Evolutionary conservation across 805 yeast genomes (phyloP).

Genomic region (Vanderwaltozyma tropicalis): DNA sequence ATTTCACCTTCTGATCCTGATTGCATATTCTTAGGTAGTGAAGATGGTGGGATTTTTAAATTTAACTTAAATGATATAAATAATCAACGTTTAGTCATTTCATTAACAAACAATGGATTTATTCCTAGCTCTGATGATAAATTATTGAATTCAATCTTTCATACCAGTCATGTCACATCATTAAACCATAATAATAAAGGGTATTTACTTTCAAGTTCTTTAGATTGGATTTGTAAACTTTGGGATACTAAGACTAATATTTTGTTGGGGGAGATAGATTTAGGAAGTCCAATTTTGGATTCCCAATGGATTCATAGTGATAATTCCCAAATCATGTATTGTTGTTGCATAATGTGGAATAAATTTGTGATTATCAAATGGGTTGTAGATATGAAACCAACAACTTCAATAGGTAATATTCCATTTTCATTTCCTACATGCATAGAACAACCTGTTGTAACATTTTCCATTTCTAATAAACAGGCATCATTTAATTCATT

Average conservation of each 20-base stretch:
- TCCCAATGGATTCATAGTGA: conserved; percentile 9
- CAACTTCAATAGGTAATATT: not conserved
- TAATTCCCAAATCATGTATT: not conserved
- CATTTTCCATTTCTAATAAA: not conserved
- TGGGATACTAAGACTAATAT: conserved; percentile 16
- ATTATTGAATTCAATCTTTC: conserved; percentile 7
- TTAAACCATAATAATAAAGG: conserved; percentile 9
- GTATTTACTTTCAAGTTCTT: conserved; percentile 13
- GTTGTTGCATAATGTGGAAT: not conserved
- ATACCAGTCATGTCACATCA: conserved; percentile 14
- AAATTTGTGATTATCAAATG: not conserved
- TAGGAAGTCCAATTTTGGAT: conserved; percentile 12
- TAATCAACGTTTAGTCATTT: conserved; percentile 3
- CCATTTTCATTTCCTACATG: not conserved
- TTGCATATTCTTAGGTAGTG: conserved; percentile 17
- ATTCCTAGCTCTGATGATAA: conserved; percentile 6
- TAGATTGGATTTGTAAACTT: conserved; percentile 20
- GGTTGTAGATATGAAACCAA: not conserved
- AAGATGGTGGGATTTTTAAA: conserved; percentile 23
- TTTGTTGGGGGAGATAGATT: conserved; percentile 9
- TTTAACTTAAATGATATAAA: conserved; percentile 6
- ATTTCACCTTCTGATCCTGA: conserved; percentile 14
- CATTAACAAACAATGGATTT: conserved; percentile 15
- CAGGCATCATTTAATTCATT: not conserved
- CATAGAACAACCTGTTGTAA: not conserved